phyloP scores from a whole-genome alignment of 2,329 filamentous ascomycete species.

The Epichloe aotearoae region DNA sequence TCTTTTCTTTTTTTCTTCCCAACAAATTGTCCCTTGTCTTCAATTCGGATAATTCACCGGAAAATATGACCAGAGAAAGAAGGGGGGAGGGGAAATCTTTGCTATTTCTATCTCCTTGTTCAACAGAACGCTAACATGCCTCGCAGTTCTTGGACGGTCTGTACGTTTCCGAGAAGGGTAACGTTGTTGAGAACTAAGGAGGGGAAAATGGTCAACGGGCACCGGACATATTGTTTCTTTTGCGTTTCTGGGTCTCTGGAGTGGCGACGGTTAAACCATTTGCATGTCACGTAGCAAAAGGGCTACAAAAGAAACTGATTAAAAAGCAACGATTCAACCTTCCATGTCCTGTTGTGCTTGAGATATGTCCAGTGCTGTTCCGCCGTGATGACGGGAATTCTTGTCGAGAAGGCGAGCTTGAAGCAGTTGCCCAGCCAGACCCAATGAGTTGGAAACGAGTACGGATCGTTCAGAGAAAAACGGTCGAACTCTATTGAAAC shows the following conservation, averaged over 20 bases:
- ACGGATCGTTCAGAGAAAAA: too few relatives aligned
- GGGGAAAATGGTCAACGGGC: constrained; percentile 18
- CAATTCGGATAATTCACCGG: not conserved
- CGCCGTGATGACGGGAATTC: not conserved
- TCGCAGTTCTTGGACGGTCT: constrained; percentile 95
- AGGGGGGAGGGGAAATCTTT: too few relatives aligned
- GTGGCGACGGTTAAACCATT: constrained; percentile 46
- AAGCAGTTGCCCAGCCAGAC: too few relatives aligned
- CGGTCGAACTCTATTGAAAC: too few relatives aligned
- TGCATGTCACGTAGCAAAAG: constrained; percentile 46
- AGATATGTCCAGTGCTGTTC: too few relatives aligned
- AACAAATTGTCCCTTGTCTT: not conserved
- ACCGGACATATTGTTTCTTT: constrained; percentile 34
- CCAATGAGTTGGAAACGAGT: too few relatives aligned
- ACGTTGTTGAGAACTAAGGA: constrained; percentile 61
- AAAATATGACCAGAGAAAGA: not conserved
- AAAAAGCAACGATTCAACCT: constrained; percentile 23
- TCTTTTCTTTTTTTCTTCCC: not conserved
- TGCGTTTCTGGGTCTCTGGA: constrained; percentile 50
- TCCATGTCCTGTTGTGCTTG: constrained; percentile 6
- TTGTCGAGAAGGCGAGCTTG: too few relatives aligned
- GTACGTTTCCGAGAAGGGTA: constrained; percentile 98
- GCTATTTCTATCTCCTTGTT: too few relatives aligned
- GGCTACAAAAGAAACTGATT: constrained; percentile 27
- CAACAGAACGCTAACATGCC: constrained; percentile 10